Evolutionary conservation across 2,329 filamentous ascomycete species (phyloP), one percentile per base, ranked within the genome.

Genomic region (Dactylellina haptotyla): DNA sequence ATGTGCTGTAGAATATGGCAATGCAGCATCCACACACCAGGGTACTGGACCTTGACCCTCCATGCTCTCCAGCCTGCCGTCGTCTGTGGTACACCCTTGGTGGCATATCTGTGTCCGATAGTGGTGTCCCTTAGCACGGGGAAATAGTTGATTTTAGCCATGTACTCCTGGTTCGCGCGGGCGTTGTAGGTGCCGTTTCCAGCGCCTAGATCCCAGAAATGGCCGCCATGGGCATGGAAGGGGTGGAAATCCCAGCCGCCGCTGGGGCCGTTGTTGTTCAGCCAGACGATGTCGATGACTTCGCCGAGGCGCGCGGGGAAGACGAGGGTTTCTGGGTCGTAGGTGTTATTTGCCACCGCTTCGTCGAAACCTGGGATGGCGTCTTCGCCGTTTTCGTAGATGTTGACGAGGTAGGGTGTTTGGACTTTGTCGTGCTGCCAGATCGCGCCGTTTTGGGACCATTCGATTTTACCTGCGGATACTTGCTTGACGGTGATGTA

Each of bases 21-120:
- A 78, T 88, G 87, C 75, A 88, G 81, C 85, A 88, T 85, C 86
- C 86, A 88, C 2, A 85, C 85, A 0, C 87, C 87, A 0, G 84
- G 79, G 64, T 84, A 79, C 6, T 79, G 81, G 0, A 88, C 84
- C 2, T 85, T 81, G 0, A 88, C 79, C 8, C 87, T 81, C 87
- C 87, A 89, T 0, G 83, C 87, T 18, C 87, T 81, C 87, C 87
- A 90, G 0, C 87, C 86, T 0, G 83, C 81, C 1, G 82, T 82
- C 4, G 81, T 78, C 2, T 83, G 80, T 0, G 82, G 78, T 1
- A 75, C 75, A 0, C 82, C 83, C 23, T 81, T 81, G 2, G 79
- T 75, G 0, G 78, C 79, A 75, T 88, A 89, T 1, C 84, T 80
- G 75, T 87, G 87, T 2, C 89, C 80, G 75, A 87, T 83, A 1